Conservation (phyloP, 2,329 filamentous ascomycete genomes). For the Cladosporium sp. region DNA sequence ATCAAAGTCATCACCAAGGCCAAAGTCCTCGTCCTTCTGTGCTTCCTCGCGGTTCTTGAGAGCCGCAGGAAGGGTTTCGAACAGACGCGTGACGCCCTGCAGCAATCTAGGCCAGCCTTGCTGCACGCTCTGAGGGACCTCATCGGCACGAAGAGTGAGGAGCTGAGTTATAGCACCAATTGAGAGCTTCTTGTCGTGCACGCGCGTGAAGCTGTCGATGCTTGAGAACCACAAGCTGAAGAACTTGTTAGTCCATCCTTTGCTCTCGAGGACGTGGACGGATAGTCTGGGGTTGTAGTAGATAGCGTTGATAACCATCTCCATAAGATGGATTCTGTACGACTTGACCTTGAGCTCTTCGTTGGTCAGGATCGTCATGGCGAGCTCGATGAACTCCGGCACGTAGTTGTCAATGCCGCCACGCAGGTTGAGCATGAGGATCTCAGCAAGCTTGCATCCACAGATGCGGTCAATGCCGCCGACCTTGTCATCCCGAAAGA, state of each 20-base stretch:
- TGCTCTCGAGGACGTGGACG: conserved; percentile 81
- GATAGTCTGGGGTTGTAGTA: conserved; percentile 92
- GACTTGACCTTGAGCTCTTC: conserved; percentile 84
- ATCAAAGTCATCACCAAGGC: conserved; percentile 68
- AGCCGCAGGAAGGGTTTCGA: conserved; percentile 84
- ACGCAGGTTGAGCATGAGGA: conserved; percentile 92
- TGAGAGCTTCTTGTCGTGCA: conserved; percentile 98
- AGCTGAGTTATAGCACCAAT: conserved; percentile 90
- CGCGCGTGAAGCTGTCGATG: conserved; percentile 87
- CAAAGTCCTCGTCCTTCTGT: conserved; percentile 76
- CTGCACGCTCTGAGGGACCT: conserved; percentile 88
- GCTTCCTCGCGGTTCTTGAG: conserved; percentile 91
- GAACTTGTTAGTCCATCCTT: conserved; percentile 97
- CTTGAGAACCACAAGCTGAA: conserved; percentile 98
- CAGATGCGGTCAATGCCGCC: conserved; percentile 93
- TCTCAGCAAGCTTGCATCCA: conserved; percentile 94
- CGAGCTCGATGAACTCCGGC: conserved; percentile 81
- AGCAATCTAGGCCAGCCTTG: conserved; percentile 92
- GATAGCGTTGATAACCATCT: conserved; percentile 97
- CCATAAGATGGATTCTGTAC: conserved; percentile 94
- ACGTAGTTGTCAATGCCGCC: conserved; percentile 86
- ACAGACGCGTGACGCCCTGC: conserved; percentile 82
- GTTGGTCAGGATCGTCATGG: conserved; percentile 74
- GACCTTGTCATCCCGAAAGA: conserved; percentile 89
- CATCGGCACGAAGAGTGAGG: conserved; percentile 70